Evolutionary conservation across 1,139 yeast species (phyloP).

Genomic region (Yarrowia galli): DNA sequence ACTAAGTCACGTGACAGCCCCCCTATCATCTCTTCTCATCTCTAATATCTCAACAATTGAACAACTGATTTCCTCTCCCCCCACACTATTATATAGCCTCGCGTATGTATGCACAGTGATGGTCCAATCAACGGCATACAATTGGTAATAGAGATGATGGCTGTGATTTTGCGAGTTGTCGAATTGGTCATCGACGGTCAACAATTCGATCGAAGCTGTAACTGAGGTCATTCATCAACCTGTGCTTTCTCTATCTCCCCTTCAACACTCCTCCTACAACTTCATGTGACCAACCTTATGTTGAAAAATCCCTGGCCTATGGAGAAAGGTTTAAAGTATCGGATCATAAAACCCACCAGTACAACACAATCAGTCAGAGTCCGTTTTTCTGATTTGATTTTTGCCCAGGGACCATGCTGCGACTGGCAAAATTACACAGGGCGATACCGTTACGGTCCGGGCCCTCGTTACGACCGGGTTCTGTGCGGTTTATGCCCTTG

Average conservation of each 20-base stretch:
- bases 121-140: conserved; percentile 13
- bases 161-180: not conserved
- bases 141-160: not conserved
- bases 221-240: no score
- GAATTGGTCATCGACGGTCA: not conserved
- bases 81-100: conserved; percentile 6
- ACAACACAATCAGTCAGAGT: no score
- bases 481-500: not conserved
- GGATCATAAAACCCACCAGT: not conserved
- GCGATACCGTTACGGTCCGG: not conserved
- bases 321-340: conserved; percentile 3
- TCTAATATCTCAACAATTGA: no score
- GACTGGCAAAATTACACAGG: conserved; percentile 20
- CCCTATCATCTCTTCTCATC: not conserved
- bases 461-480: not conserved
- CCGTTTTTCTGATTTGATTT: not conserved
- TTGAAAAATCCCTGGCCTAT: conserved; percentile 22
- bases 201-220: no score
- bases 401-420: not conserved
- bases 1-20: no score
- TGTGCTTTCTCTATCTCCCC: not conserved
- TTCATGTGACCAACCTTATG: conserved; percentile 27
- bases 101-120: not conserved
- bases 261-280: not conserved
- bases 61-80: no score